These are phyloP conservation scores for Westerdykella aurantiaca DNA, from an alignment of 2,329 filamentous ascomycete species.

Conservation along the genomic window DNA sequence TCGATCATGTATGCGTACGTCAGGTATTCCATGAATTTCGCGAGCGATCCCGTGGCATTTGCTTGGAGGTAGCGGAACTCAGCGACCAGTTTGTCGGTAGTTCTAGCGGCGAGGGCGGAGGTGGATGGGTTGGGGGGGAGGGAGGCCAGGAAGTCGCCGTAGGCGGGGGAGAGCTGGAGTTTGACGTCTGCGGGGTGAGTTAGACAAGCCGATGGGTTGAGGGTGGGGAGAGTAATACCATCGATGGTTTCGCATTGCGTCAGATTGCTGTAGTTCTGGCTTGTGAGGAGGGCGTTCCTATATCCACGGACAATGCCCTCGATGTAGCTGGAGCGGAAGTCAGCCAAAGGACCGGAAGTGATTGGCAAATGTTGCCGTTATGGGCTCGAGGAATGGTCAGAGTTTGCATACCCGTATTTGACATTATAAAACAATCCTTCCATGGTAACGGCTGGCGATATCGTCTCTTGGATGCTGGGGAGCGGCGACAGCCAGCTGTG, in stretches of 20 bases:
- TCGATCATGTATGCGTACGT: constrained; percentile 99
- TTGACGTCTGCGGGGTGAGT: constrained; percentile 68
- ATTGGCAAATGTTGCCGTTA: not conserved
- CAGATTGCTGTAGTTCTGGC: constrained; percentile 88
- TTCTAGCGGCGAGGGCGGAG: constrained; percentile 87
- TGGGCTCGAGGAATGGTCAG: not conserved
- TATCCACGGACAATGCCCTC: constrained; percentile 97
- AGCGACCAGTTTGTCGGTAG: constrained; percentile 94
- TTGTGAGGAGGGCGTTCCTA: constrained; percentile 84
- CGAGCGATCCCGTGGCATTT: constrained; percentile 83
- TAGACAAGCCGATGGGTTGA: constrained; percentile 1
- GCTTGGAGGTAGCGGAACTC: constrained; percentile 96
- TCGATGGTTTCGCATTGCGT: constrained; percentile 97
- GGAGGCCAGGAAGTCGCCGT: constrained; percentile 91
- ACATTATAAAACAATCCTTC: constrained; percentile 93
- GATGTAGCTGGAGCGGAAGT: constrained; percentile 62
- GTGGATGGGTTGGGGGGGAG: constrained; percentile 96
- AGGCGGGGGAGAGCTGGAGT: constrained; percentile 91
- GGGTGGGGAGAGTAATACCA: constrained; percentile 51
- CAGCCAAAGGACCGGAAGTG: constrained; percentile 6
- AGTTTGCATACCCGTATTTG: constrained; percentile 67
- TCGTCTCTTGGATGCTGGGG: not conserved
- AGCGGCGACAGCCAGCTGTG: not conserved
- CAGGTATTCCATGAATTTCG: constrained; percentile 95
- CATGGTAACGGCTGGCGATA: constrained; percentile 49